Conservation (phyloP, 2,329 filamentous ascomycete species). For the Ophiostoma ulmi region DNA sequence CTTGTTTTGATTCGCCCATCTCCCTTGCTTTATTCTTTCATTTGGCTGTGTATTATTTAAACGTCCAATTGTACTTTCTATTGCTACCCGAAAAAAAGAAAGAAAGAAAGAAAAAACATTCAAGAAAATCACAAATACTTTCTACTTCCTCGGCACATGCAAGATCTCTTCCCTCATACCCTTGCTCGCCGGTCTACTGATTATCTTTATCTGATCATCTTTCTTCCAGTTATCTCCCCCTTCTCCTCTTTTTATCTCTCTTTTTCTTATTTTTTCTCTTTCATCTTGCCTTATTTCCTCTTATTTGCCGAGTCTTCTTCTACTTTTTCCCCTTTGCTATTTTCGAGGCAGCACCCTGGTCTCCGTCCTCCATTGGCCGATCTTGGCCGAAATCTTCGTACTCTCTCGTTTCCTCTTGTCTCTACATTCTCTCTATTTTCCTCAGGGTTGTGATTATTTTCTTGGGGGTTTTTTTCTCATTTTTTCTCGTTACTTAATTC, state of each 20-base stretch:
- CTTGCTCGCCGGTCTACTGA: neutral
- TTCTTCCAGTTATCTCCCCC: neutral
- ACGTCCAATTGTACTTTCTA: neutral
- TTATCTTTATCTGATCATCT: slow-evolving; percentile 16
- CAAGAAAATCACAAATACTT: neutral
- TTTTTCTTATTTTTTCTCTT: neutral
- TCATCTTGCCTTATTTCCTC: neutral
- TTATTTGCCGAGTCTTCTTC: slow-evolving; percentile 5
- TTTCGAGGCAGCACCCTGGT: slow-evolving; percentile 5
- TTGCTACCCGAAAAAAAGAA: neutral
- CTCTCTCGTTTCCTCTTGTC: neutral
- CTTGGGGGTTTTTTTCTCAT: neutral
- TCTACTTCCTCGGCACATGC: neutral
- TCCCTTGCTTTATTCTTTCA: neutral
- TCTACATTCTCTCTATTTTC: neutral
- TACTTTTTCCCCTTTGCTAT: slow-evolving; percentile 3
- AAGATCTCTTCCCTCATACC: neutral
- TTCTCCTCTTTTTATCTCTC: slow-evolving; percentile 11
- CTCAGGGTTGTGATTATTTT: neutral
- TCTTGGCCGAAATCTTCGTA: slow-evolving; percentile 8
- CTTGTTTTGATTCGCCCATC: neutral
- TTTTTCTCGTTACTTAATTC: neutral
- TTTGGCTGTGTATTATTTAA: neutral
- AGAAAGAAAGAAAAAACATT: too few relatives aligned
- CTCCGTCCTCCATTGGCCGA: neutral